Evolutionary conservation across 2,329 filamentous ascomycete genomes (phyloP).

Genomic region (Podosphaera fusca): DNA sequence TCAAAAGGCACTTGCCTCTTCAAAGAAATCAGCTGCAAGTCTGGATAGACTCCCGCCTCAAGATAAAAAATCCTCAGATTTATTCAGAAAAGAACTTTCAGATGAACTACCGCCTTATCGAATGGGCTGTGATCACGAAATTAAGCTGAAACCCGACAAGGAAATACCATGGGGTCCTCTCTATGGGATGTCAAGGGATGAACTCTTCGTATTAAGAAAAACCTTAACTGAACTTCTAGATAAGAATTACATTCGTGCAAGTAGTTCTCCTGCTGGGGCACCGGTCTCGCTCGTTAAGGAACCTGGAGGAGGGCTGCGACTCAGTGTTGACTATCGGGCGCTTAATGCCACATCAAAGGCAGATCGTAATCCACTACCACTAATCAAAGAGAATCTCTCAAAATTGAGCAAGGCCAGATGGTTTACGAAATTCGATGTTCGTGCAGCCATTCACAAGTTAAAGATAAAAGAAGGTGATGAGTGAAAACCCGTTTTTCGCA

Average conservation of each 20-base stretch:
- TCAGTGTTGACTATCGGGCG: too few species aligned
- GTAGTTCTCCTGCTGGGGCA: not conserved
- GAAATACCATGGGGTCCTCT: too few species aligned
- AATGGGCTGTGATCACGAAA: too few species aligned
- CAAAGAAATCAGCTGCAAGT: not conserved
- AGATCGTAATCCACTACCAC: not conserved
- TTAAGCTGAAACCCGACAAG: too few species aligned
- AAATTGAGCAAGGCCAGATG: not conserved
- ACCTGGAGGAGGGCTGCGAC: too few species aligned
- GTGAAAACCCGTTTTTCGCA: not conserved
- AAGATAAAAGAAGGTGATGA: not conserved
- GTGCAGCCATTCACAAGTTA: not conserved
- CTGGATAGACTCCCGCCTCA: not conserved
- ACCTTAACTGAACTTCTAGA: not conserved
- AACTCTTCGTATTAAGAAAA: too few species aligned
- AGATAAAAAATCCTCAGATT: not conserved
- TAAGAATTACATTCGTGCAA: not conserved
- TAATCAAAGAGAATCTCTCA: not conserved
- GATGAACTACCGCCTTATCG: too few species aligned
- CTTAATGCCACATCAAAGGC: not conserved
- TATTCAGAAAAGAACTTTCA: too few species aligned
- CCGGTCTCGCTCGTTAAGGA: not conserved
- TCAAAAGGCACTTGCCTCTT: not conserved
- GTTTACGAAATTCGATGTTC: not conserved
- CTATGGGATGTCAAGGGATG: too few species aligned